These are phyloP conservation scores for Drechslerella coelobrocha DNA, from an alignment of 2,329 filamentous ascomycete species.

Conservation along the genomic window DNA sequence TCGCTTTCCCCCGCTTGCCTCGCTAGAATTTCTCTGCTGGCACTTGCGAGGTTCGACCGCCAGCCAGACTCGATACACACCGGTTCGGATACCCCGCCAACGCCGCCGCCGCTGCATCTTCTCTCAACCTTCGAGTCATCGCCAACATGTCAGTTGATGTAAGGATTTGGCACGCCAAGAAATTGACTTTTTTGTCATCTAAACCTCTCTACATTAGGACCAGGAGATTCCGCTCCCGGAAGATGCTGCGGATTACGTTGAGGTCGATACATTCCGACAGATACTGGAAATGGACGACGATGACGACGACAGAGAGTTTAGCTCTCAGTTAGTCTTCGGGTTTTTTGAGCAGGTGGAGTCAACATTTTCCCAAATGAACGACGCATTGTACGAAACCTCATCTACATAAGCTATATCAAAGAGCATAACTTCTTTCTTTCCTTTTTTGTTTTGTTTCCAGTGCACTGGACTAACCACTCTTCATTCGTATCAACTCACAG, in stretches of 20 bases:
- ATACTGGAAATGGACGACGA: constrained; percentile 99
- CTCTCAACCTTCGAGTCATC: neutral
- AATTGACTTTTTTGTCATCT: neutral
- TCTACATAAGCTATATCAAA: neutral
- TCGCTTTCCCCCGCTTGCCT: neutral
- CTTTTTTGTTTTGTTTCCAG: constrained; percentile 15
- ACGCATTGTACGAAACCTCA: constrained; percentile 71
- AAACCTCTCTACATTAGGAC: constrained; percentile 4
- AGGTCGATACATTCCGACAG: constrained; percentile 82
- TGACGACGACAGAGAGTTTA: constrained; percentile 84
- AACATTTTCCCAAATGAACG: constrained; percentile 86
- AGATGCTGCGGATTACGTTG: constrained; percentile 73
- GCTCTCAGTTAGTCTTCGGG: constrained; percentile 82
- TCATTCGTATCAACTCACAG: constrained; percentile 58
- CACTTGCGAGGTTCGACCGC: neutral
- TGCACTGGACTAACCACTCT: neutral
- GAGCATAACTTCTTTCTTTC: neutral
- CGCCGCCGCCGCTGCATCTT: neutral
- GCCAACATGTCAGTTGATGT: constrained; percentile 45
- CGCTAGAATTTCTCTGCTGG: neutral
- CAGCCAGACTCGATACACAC: constrained; percentile 4
- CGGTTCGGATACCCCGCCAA: neutral
- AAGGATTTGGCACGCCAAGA: constrained; percentile 2
- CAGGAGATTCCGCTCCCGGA: constrained; percentile 11
- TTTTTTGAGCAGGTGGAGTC: constrained; percentile 91